Base-by-base conservation (phyloP, 768 basidiomycete species). In the Tulasnella sp. region DNA sequence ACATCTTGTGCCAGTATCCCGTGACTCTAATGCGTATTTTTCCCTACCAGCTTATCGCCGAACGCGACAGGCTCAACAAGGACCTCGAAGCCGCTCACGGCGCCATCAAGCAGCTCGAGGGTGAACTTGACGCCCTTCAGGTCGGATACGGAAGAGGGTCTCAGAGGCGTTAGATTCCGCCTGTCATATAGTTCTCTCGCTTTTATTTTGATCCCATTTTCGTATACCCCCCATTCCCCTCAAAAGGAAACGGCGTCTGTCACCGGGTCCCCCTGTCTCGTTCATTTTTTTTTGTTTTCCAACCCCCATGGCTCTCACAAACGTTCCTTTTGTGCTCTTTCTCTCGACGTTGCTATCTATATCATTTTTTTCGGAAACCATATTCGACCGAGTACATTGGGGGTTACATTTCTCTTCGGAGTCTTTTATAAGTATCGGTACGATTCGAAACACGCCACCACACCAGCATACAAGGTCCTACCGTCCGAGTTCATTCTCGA, bases 1-100 rank as follows among this genome's bases (percentile, higher is more conserved):
- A n/a, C n/a, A n/a, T n/a, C n/a, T n/a, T n/a, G n/a, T n/a, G n/a
- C n/a, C n/a, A n/a, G n/a, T n/a, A n/a, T n/a, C n/a, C n/a, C n/a
- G 40, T 80, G 56, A 80, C 81, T 77, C 83, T 84, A 34, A 84
- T 68, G 52, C 76, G 42, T n/a, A 42, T 24, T n/a, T 44, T 74
- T 3, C 48, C 79, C 52, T 18, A 81, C 18, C 83, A 98, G 95
- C 94, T 99, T 84, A 98, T 99, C 82, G 95, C 96, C 68, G 98
- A 99, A 87, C 92, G 98, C 83, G 98, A 99, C 86, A 92, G 98
- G 75, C 92, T 99, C 88, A 99, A 99, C 91, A 99, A 98, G 87
- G 98, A 99, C 84, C 89, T 99, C 84, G 97, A 98, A 87, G 86
- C 90, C 85, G 95, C 97, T 14, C 94, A 95, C 89, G 91, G 93